Evolutionary conservation across 1,139 yeast species (phyloP).

Genomic region (Geotrichum bryndzae): DNA sequence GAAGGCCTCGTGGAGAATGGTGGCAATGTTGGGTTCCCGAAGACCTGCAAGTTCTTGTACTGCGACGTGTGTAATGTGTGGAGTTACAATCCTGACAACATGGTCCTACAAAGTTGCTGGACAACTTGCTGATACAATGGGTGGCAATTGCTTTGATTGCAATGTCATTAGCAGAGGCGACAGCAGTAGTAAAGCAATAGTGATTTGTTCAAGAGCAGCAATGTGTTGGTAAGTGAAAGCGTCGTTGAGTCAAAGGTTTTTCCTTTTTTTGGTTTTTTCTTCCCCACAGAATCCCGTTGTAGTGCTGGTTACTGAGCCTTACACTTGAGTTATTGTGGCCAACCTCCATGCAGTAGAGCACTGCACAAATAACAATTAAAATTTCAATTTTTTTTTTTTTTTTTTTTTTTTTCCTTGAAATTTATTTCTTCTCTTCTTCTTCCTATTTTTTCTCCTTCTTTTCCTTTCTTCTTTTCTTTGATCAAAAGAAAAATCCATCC

Average conservation of each 20-base stretch:
- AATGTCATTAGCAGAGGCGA: background rate
- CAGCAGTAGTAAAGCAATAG: background rate
- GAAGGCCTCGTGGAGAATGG: background rate
- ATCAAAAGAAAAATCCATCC: background rate
- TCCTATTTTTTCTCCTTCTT: constrained; percentile 3
- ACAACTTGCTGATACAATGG: no score
- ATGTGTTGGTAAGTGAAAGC: background rate
- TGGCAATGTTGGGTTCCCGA: background rate
- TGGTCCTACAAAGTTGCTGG: background rate
- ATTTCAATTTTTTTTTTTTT: background rate
- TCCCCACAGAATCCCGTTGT: background rate
- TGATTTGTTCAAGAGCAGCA: background rate
- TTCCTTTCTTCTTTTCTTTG: constrained; percentile 2
- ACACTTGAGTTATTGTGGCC: background rate
- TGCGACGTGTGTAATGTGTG: background rate
- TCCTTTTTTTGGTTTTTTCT: background rate
- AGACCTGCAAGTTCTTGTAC: background rate
- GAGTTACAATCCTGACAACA: background rate
- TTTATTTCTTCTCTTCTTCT: constrained; percentile 1
- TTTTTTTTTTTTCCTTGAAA: constrained; percentile 2
- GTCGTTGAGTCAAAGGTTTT: background rate
- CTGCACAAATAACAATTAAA: background rate
- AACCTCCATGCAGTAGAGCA: background rate
- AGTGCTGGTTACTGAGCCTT: background rate
- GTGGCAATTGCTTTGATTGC: background rate